phyloP scores from a whole-genome alignment of 1,284 basidiomycete species.

The Melampsora americana region DNA sequence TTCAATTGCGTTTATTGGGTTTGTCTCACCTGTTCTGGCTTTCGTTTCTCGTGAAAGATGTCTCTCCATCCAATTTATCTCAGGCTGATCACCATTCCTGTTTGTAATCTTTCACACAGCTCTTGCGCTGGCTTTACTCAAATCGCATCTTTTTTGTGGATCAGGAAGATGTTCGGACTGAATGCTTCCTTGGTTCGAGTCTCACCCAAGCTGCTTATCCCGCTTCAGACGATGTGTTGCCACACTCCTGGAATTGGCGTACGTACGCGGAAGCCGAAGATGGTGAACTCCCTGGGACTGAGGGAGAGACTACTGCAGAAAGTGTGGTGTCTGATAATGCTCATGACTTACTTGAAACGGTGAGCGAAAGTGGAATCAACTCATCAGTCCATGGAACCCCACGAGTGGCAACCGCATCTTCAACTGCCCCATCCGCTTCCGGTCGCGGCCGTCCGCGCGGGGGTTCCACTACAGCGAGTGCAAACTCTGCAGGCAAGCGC shows the following conservation, averaged over 20 bases:
- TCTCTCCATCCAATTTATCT: slow-evolving; percentile 45
- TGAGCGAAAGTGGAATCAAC: neutral
- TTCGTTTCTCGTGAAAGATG: slow-evolving; percentile 65
- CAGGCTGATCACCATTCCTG: neutral
- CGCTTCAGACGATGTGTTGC: neutral
- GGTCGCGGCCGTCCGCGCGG: neutral
- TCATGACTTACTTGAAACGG: neutral
- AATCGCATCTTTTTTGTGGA: slow-evolving; percentile 44
- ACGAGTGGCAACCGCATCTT: neutral
- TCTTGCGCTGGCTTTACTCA: slow-evolving; percentile 27
- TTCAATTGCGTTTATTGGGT: slow-evolving; percentile 79
- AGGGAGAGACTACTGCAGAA: neutral
- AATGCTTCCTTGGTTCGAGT: slow-evolving; percentile 9
- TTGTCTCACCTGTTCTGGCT: slow-evolving; percentile 75
- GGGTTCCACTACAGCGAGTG: neutral
- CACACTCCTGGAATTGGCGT: neutral
- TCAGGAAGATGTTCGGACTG: slow-evolving; percentile 29
- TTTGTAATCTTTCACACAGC: neutral
- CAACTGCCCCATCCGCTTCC: neutral
- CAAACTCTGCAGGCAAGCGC: neutral
- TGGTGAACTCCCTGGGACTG: too few relatives aligned
- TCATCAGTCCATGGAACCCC: neutral
- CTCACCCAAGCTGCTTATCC: neutral
- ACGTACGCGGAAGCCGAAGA: neutral
- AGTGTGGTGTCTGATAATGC: neutral